Conservation (phyloP, 192 early-diverging fungal species). For the Coemansia sp. region DNA sequence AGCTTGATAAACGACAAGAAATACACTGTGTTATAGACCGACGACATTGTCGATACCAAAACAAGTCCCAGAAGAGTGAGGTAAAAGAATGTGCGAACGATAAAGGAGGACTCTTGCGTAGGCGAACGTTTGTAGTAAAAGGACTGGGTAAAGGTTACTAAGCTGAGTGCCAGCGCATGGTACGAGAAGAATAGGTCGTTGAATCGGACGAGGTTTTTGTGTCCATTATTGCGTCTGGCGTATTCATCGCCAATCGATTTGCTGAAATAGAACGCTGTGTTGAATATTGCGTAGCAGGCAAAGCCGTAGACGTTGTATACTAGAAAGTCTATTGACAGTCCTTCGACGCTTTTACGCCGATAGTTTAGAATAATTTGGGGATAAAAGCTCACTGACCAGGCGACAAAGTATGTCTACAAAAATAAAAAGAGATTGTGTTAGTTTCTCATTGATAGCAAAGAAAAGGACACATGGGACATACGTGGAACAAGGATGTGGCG, state of each 20-base stretch:
- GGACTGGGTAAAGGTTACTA: slow-evolving; percentile 63
- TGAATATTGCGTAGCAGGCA: slow-evolving; percentile 80
- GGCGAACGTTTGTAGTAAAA: slow-evolving; percentile 58
- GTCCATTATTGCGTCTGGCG: slow-evolving; percentile 64
- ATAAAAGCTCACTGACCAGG: slow-evolving; percentile 90
- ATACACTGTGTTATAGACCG: slow-evolving; percentile 64
- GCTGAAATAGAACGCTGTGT: slow-evolving; percentile 71
- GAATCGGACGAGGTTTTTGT: slow-evolving; percentile 66
- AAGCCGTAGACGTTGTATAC: slow-evolving; percentile 87
- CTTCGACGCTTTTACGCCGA: slow-evolving; percentile 73
- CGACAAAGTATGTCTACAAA: slow-evolving; percentile 71
- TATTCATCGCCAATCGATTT: slow-evolving; percentile 69
- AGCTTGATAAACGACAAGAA: slow-evolving; percentile 79
- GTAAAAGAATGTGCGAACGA: slow-evolving; percentile 16
- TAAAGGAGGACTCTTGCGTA: slow-evolving; percentile 20
- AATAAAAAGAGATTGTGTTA: slow-evolving; percentile 8
- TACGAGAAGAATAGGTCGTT: slow-evolving; percentile 88
- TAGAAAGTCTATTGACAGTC: slow-evolving; percentile 89
- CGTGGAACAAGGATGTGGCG: not conserved
- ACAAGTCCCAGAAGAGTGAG: slow-evolving; percentile 9
- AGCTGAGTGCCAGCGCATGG: slow-evolving; percentile 74
- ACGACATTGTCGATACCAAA: slow-evolving; percentile 6
- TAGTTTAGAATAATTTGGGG: slow-evolving; percentile 82
- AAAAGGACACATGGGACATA: not conserved
- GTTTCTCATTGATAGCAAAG: not conserved